Evolutionary conservation across 73 alveolate genomes (phyloP).

Genomic region (Durusdinium trenchii): DNA sequence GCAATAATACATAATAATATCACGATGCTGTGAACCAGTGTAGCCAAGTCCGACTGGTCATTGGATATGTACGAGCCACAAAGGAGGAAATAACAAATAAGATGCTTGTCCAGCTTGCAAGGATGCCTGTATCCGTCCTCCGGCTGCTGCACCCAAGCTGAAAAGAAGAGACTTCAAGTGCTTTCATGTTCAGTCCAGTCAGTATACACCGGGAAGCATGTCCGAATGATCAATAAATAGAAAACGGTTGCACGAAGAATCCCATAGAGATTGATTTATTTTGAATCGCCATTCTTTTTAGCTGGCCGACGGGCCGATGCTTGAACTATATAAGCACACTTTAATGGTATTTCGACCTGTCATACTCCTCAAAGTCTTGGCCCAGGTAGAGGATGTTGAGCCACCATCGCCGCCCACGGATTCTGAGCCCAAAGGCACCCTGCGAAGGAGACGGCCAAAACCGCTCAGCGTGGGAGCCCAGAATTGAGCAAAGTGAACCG

Average conservation of each 20-base stretch:
- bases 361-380: not conserved
- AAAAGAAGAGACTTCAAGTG: not conserved
- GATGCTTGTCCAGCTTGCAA: too few relatives aligned
- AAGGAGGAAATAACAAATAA: too few relatives aligned
- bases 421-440: constrained; percentile 16
- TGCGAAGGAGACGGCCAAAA: constrained; percentile 54
- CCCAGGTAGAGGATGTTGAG: constrained; percentile 17
- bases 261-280: not conserved
- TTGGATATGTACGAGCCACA: not conserved
- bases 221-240: too few relatives aligned
- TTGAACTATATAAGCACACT: too few relatives aligned
- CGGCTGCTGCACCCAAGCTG: constrained; percentile 17
- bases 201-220: not conserved
- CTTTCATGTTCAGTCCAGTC: not conserved
- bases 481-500: not conserved
- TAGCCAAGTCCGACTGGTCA: too few relatives aligned
- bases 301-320: too few relatives aligned
- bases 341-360: not conserved
- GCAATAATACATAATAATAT: too few relatives aligned
- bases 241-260: not conserved
- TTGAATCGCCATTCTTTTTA: not conserved
- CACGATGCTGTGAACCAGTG: too few relatives aligned
- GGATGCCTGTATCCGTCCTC: constrained; percentile 70
- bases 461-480: constrained; percentile 6
- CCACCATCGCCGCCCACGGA: constrained; percentile 30